Percentiles rank a stretch among this genome's conserved stretches.
Evolutionary conservation across 306 rosid species (phyloP).

Genomic region (Cicer cuneatum): DNA sequence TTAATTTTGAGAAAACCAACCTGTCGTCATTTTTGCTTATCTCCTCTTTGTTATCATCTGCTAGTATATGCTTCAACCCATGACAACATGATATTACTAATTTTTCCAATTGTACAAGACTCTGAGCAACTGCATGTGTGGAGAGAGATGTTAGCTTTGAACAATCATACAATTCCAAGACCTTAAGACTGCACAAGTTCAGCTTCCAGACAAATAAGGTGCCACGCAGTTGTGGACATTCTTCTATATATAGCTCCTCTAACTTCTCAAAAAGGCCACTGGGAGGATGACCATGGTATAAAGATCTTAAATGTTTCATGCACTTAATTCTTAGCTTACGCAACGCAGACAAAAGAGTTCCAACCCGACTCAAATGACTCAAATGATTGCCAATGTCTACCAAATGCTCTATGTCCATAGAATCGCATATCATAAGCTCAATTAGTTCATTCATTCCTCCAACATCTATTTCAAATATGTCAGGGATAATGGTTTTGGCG

Average conservation of each 20-base stretch:
- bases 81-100: rapidly evolving
- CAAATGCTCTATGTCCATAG: background rate
- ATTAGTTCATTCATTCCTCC: background rate
- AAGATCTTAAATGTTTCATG: background rate
- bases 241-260: background rate
- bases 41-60: background rate
- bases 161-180: too few relatives aligned
- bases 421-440: background rate
- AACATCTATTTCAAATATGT: constrained; percentile 8
- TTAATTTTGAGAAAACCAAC: constrained; percentile 26
- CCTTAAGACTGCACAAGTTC: too few relatives aligned
- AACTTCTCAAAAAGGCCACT: constrained; percentile 15
- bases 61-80: constrained; percentile 9
- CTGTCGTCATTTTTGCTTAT: background rate
- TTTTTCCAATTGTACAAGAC: background rate
- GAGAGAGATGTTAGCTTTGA: background rate
- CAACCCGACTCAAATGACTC: background rate
- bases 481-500: constrained; percentile 21
- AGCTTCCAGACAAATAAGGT: too few relatives aligned
- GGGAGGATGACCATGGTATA: background rate
- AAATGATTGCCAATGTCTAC: background rate
- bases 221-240: background rate
- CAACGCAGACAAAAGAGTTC: constrained; percentile 32
- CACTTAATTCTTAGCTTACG: background rate
- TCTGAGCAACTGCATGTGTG: constrained; percentile 9